Base-by-base conservation (phyloP, 2,329 filamentous ascomycete species). In the Ceratocystis cubensis region DNA sequence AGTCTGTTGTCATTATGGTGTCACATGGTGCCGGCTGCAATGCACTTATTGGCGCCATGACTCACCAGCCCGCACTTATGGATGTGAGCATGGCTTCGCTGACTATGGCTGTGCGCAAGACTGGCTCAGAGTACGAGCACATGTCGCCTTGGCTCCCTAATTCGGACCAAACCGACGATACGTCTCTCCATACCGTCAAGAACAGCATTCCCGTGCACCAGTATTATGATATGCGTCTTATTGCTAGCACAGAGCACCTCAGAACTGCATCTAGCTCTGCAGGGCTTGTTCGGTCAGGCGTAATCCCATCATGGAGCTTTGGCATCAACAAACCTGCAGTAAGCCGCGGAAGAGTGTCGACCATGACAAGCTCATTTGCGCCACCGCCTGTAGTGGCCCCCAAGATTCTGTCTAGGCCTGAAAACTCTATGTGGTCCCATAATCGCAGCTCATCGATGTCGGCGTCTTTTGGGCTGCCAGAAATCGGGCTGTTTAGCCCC, bases 1-100 rank as follows among this genome's bases (percentile, higher is more conserved):
- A 96, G 71, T 83, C 91, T 1, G 86, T 97, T 1, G 79, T 99
- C 17, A 81, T 99, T 50, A 77, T 99, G 6, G 88, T 99, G 25
- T 96, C 94, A 0, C 94, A 99, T 73, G 93, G 93, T 28, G 94
- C 94, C 15, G 94, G 94, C 48, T 96, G 93, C 76, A 99, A 99
- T 76, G 94, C 94, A 1, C 77, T 99, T 57, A 92, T 99, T 69
- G 91, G 93, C 13, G 91, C 91, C 30, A 83, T 99, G 70, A 95
- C 92, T 0, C 89, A 93, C 68, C 89, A 96, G 72, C 93, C 94
- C 0, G 91, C 96, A 0, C 81, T 99, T 15, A 84, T 96, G 72
- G 92, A 97, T 73, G 88, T 97, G 17, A 88, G 87, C 33, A 89
- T 96, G 76, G 89, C 93, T 0, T 96, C 92, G 2, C 80, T 99